Base-by-base conservation (phyloP, 2,329 filamentous ascomycete species). In the Cryphonectria nitschkei region DNA sequence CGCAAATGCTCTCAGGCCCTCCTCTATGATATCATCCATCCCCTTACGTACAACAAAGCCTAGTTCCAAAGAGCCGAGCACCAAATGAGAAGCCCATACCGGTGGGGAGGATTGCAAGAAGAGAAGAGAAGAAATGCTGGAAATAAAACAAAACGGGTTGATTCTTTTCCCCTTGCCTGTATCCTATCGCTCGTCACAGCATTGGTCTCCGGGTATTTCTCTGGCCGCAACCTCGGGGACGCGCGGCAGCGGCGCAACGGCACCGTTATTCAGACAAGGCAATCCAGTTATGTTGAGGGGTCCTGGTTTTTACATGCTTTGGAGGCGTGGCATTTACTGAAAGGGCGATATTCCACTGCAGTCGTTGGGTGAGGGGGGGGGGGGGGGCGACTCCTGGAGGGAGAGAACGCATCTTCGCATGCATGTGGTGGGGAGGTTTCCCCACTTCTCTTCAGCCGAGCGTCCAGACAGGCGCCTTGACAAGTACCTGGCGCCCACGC, bases 401-500 rank as follows among this genome's bases (percentile, higher is more conserved):
- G 39, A 32, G 39, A 46, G 39, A 39, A 63, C 13, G 26, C n/a
- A 32, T 41, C 3, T 4, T 50, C 41, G 13, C 1, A 43, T 16
- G 39, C 34, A 41, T 19, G 43, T 16, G 43, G 16, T 16, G 13
- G 6, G 34, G 6, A 34, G 26, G 37, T 39, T 39, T 39, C 9
- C 8, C 9, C 5, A 16, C 22, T 26, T 50, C 9, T 54, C 32
- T 39, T 75, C 77, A 84, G 68, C 77, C 78, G 72, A 90, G 74
- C 14, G 85, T 86, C 89, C 89, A 95, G 43, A 95, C 90, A 19
- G 92, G 92, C 29, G 93, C 91, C 82, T 94, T 94, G 73, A 89
- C 83, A 76, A 95, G 82, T 64, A 94, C 90, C 80, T 93, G 93
- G 72, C 92, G 88, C 32, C 92, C 92, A 73, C 91, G 84, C 9